Base-by-base conservation (phyloP, 192 early-diverging fungal genomes). In the Podila horticola region DNA sequence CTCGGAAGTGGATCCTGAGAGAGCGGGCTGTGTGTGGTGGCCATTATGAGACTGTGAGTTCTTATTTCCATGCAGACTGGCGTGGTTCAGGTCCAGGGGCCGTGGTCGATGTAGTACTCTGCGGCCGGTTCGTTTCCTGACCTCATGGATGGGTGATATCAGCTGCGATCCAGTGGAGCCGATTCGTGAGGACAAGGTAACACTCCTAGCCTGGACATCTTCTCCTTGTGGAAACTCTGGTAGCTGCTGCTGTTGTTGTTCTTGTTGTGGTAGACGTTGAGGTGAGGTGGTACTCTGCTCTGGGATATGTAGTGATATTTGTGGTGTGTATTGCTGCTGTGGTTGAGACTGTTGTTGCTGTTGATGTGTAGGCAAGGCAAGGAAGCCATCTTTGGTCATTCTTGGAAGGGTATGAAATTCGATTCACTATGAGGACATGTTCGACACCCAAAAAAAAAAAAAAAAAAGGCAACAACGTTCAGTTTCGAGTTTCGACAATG, bases 111-210 rank as follows among this genome's bases (percentile, higher is more conserved):
- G 77, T 4, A 68, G 45, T 0, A 81, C 66, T 31, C 71, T 58
- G 1, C 77, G 77, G 7, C 77, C 71, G 8, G 62, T 73, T 51
- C 77, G 5, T 55, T 81, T 81, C n/a, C 77, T 41, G 5, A 69
- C 77, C n/a, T 81, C 77, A 24, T 73, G 68, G 10, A 69, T 62
- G 5, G 71, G 70, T 2, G 77, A 81, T 38, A 73, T 34, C 6
- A 81, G n/a, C 62, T 81, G 71, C 4, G 77, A 81, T 19, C 77
- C 71, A 30, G 77, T 73, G 15, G 77, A 81, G 5, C 77, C 71
- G 41, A 73, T 69, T 38, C 71, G 71, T 8, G 77, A 38, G 20
- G 77, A 60, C 11, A 68, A n/a, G 12, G 62, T 52, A 20, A 69
- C 63, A 48, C 48, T 81, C 41, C 12, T 69, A 61, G 72, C 15